These are phyloP conservation scores for Paracamarosporium sp. DNA, from an alignment of 2,329 filamentous ascomycete genomes.

Conservation along the genomic window DNA sequence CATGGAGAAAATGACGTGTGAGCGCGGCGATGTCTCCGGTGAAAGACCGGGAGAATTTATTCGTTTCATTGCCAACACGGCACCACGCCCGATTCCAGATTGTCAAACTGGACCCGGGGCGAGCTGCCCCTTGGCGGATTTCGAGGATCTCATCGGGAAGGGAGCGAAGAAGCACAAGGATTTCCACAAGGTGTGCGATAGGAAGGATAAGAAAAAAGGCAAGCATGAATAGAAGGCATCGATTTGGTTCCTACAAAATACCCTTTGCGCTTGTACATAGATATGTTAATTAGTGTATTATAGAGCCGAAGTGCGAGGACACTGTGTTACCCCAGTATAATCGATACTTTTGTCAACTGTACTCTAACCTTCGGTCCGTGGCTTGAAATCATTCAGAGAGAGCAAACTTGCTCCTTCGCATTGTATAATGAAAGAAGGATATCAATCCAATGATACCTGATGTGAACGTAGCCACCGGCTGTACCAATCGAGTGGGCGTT, in stretches of 20 bases:
- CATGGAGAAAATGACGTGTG: slow-evolving; percentile 69
- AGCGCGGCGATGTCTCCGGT: slow-evolving; percentile 56
- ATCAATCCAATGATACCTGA: no score
- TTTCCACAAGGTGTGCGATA: slow-evolving; percentile 38
- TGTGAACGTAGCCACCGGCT: no score
- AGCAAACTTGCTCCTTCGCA: no score
- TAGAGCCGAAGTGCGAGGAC: no score
- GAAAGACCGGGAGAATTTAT: slow-evolving; percentile 55
- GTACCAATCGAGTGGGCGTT: no score
- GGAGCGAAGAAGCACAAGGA: slow-evolving; percentile 44
- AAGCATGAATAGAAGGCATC: neutral
- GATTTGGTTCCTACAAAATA: neutral
- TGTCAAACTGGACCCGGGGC: slow-evolving; percentile 58
- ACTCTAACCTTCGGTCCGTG: no score
- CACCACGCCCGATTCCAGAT: slow-evolving; percentile 55
- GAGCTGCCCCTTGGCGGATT: slow-evolving; percentile 55
- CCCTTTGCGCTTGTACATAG: neutral
- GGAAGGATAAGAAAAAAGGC: slow-evolving; percentile 18
- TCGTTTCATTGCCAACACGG: slow-evolving; percentile 59
- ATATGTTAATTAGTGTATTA: no score
- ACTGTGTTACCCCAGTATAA: no score
- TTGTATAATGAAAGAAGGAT: no score
- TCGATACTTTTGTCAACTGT: no score
- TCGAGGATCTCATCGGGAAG: slow-evolving; percentile 50
- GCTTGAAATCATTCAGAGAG: no score